A percentile compares a stretch with the other conserved stretches of the same genome.
Evolutionary conservation across 2,329 filamentous ascomycete species (phyloP).

Genomic region (Alternaria brassicae): DNA sequence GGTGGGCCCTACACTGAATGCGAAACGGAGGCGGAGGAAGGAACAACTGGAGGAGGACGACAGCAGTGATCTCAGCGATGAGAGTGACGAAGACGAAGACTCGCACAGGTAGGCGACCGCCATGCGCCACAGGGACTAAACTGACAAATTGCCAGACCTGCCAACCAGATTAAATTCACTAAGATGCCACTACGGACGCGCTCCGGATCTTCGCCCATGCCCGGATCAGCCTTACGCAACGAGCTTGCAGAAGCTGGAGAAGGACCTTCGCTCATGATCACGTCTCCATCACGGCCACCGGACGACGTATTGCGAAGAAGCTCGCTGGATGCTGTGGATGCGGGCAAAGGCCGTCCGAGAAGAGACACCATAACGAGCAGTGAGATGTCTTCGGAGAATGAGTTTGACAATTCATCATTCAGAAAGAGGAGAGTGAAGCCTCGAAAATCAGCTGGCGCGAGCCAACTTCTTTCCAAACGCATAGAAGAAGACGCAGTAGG

Average conservation of each 20-base stretch:
- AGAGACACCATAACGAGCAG: constrained; percentile 82
- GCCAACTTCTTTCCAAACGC: constrained; percentile 61
- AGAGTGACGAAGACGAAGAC: constrained; percentile 80
- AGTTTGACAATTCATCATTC: constrained; percentile 72
- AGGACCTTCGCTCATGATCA: constrained; percentile 59
- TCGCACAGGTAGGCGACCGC: constrained; percentile 40
- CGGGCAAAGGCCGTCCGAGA: constrained; percentile 71
- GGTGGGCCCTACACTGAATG: constrained; percentile 68
- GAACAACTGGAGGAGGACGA: constrained; percentile 85
- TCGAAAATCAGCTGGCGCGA: constrained; percentile 62
- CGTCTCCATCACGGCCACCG: constrained; percentile 61
- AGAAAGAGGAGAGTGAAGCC: constrained; percentile 69
- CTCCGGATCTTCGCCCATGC: constrained; percentile 84
- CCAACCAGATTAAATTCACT: constrained; percentile 91
- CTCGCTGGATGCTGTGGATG: constrained; percentile 74
- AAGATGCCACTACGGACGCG: constrained; percentile 91
- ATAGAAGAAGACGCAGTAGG: constrained; percentile 59
- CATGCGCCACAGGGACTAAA: neutral
- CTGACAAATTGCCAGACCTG: constrained; percentile 59
- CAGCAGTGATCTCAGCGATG: constrained; percentile 83
- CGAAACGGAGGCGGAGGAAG: constrained; percentile 70
- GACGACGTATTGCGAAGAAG: constrained; percentile 58
- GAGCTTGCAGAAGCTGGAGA: constrained; percentile 62
- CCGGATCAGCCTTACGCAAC: constrained; percentile 58
- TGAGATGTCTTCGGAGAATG: constrained; percentile 83